Evolutionary conservation across 805 yeast species (phyloP).

Genomic region (Metschnikowia santaceciliae): DNA sequence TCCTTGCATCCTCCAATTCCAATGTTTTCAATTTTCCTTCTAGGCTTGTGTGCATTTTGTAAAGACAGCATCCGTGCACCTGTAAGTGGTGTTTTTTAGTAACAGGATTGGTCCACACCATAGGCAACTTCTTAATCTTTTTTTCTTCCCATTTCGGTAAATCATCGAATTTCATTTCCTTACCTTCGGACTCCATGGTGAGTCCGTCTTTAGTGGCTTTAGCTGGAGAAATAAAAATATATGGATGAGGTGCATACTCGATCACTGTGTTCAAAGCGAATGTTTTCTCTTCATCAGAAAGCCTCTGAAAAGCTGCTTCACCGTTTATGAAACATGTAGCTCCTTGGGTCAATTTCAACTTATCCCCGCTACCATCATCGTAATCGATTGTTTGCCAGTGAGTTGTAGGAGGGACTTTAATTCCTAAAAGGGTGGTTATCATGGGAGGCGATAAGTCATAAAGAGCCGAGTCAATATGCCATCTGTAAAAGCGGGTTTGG

Average conservation of each 20-base stretch:
- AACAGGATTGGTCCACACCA: conserved; percentile 91
- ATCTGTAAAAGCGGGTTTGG: conserved; percentile 80
- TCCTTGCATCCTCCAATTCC: conserved; percentile 69
- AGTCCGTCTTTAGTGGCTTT: conserved; percentile 82
- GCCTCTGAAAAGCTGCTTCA: conserved; percentile 64
- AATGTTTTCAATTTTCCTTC: conserved; percentile 49
- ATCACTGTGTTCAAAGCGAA: conserved; percentile 75
- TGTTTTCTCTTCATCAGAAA: conserved; percentile 67
- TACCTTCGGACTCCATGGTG: conserved; percentile 78
- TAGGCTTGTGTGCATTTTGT: conserved; percentile 51
- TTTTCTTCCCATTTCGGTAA: conserved; percentile 81
- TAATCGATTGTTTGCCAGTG: conserved; percentile 63
- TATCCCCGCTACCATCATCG: conserved; percentile 50
- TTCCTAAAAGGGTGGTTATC: conserved; percentile 79
- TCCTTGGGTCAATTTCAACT: conserved; percentile 68
- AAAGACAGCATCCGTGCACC: conserved; percentile 84
- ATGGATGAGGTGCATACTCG: conserved; percentile 90
- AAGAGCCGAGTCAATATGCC: conserved; percentile 92
- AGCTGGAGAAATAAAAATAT: conserved; percentile 77
- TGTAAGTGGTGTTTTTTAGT: conserved; percentile 81
- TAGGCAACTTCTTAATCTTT: conserved; percentile 72
- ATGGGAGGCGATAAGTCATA: conserved; percentile 84
- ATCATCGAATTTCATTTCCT: conserved; percentile 61
- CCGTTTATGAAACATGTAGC: conserved; percentile 90
- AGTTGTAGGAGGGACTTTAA: conserved; percentile 69